A percentile compares a stretch with the other conserved stretches of the same genome.
Conservation (phyloP, 2,329 filamentous ascomycete species). For the Fusarium decemcellulare region DNA sequence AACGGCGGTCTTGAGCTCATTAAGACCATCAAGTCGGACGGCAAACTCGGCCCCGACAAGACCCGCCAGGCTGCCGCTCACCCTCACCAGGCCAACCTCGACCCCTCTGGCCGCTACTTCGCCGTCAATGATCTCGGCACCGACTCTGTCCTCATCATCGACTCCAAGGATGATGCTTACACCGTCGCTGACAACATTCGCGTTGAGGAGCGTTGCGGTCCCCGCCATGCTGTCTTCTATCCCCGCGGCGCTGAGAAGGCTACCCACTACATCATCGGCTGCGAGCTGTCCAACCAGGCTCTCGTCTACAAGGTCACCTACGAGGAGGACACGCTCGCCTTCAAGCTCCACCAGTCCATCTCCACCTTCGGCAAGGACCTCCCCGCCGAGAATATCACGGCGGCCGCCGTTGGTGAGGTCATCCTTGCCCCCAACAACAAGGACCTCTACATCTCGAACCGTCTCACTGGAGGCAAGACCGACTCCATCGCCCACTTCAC, state of each 20-base stretch:
- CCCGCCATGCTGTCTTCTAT: slow-evolving; percentile 66
- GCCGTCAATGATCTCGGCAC: slow-evolving; percentile 65
- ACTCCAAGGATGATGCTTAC: slow-evolving; percentile 58
- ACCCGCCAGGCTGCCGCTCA: slow-evolving; percentile 53
- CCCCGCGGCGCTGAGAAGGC: slow-evolving; percentile 49
- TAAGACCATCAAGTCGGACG: slow-evolving; percentile 55
- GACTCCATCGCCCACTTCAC: slow-evolving; percentile 65
- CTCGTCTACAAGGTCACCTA: slow-evolving; percentile 60
- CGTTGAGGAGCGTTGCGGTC: slow-evolving; percentile 58
- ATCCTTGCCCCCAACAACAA: slow-evolving; percentile 57
- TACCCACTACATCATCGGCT: slow-evolving; percentile 63
- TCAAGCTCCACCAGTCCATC: slow-evolving; percentile 55
- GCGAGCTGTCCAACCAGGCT: slow-evolving; percentile 62
- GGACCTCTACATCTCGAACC: slow-evolving; percentile 67
- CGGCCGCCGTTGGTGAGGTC: slow-evolving; percentile 62
- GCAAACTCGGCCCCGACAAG: slow-evolving; percentile 51
- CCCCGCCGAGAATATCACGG: slow-evolving; percentile 52
- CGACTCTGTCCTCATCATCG: slow-evolving; percentile 62
- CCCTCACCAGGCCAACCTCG: slow-evolving; percentile 64
- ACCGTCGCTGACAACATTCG: slow-evolving; percentile 52
- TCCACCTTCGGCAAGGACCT: slow-evolving; percentile 57
- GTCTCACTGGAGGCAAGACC: slow-evolving; percentile 59
- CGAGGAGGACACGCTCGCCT: slow-evolving; percentile 50
- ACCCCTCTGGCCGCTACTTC: slow-evolving; percentile 65
- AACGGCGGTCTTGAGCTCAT: slow-evolving; percentile 54